phyloP scores from a whole-genome alignment of 2,329 filamentous ascomycete species.

The Diaporthe sp. region DNA sequence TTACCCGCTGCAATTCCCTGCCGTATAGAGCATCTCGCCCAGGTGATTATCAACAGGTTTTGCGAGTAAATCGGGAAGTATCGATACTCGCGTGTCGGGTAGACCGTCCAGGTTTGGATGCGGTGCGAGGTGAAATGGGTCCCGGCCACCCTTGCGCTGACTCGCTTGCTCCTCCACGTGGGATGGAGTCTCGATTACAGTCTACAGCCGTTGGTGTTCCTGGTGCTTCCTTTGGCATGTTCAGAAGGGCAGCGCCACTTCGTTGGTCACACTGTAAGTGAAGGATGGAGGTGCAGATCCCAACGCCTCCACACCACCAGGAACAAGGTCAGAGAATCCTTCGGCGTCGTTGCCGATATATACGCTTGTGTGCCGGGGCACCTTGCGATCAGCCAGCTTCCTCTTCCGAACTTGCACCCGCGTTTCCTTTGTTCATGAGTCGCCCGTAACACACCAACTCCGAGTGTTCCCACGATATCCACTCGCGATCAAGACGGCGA shows the following conservation, averaged over 20 bases:
- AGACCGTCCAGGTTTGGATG: slow-evolving; percentile 9
- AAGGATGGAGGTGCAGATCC: slow-evolving; percentile 24
- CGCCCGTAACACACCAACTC: slow-evolving; percentile 6
- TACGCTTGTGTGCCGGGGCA: slow-evolving; percentile 19
- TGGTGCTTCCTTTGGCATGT: slow-evolving; percentile 7
- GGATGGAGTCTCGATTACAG: slow-evolving; percentile 15
- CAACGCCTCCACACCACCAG: slow-evolving; percentile 29
- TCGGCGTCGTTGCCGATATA: slow-evolving; percentile 25
- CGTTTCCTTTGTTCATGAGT: slow-evolving; percentile 21
- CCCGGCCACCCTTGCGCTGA: slow-evolving; percentile 19
- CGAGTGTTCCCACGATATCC: not conserved
- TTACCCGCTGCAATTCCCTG: slow-evolving; percentile 1
- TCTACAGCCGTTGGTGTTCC: slow-evolving; percentile 13
- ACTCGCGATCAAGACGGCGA: not conserved
- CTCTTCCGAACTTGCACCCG: slow-evolving; percentile 5
- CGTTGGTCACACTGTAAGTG: slow-evolving; percentile 17
- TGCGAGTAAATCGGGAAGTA: not conserved
- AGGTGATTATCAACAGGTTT: not conserved
- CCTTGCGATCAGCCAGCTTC: not conserved
- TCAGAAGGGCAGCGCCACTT: slow-evolving; percentile 4
- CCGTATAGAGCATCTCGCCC: not conserved
- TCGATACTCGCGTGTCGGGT: not conserved
- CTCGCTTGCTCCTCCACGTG: slow-evolving; percentile 29
- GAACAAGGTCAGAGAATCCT: slow-evolving; percentile 7
- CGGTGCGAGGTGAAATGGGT: slow-evolving; percentile 18